Evolutionary conservation across 768 basidiomycete genomes (phyloP).

Genomic region (Dioszegia aurantiaca): DNA sequence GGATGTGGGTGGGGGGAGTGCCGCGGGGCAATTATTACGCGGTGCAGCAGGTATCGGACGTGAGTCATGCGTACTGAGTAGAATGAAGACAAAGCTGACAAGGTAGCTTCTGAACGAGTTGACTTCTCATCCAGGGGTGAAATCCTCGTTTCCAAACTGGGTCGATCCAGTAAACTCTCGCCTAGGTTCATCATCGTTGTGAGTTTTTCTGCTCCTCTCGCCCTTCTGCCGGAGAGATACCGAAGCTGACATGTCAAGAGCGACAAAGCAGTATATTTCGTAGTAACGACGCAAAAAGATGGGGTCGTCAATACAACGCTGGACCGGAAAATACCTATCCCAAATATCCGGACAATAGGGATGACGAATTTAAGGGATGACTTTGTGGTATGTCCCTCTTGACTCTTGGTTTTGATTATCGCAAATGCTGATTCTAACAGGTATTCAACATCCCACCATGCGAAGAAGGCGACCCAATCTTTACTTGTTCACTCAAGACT

Average conservation of each 20-base stretch:
- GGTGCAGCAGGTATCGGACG: slow-evolving; percentile 70
- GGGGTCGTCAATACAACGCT: slow-evolving; percentile 62
- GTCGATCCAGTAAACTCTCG: slow-evolving; percentile 83
- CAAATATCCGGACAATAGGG: slow-evolving; percentile 79
- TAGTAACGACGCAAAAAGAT: slow-evolving; percentile 63
- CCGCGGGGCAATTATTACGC: slow-evolving; percentile 73
- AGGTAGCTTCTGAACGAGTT: slow-evolving; percentile 67
- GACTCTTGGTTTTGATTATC: background rate
- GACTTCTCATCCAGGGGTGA: slow-evolving; percentile 80
- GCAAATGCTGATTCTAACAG: slow-evolving; percentile 54
- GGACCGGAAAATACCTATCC: slow-evolving; percentile 84
- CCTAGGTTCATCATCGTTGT: slow-evolving; percentile 89
- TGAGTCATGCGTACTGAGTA: slow-evolving; percentile 52
- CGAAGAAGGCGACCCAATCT: slow-evolving; percentile 91
- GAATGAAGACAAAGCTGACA: slow-evolving; percentile 11
- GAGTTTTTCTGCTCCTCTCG: slow-evolving; percentile 47
- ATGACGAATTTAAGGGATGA: slow-evolving; percentile 90
- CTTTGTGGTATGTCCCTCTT: slow-evolving; percentile 70
- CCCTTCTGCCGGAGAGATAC: background rate
- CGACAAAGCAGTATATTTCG: slow-evolving; percentile 77
- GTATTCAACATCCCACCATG: slow-evolving; percentile 71
- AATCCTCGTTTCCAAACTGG: slow-evolving; percentile 76
- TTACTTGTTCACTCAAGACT: slow-evolving; percentile 92
- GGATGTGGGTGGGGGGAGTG: slow-evolving; percentile 71
- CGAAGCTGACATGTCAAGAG: slow-evolving; percentile 58